These are phyloP conservation scores for Senna tora DNA, from an alignment of 306 rosid genomes.

Conservation along the genomic window DNA sequence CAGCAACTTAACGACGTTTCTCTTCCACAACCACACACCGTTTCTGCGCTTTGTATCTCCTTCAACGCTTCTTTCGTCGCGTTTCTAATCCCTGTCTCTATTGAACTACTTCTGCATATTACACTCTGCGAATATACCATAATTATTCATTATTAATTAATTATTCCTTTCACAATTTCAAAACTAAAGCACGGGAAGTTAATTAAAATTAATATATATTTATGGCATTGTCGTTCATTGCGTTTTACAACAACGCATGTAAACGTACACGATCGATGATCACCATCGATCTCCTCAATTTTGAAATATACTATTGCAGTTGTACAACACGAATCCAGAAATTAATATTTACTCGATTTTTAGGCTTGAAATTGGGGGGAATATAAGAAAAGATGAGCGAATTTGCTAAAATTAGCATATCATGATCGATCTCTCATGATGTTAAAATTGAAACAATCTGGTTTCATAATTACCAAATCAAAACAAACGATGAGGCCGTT, in stretches of 20 bases:
- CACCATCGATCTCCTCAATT: not conserved
- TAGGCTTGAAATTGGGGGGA: no score
- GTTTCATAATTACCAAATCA: not conserved
- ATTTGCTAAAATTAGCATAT: not conserved
- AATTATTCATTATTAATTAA: no score
- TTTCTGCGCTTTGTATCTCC: slow-evolving; percentile 43
- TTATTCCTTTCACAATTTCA: not conserved
- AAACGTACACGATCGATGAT: no score
- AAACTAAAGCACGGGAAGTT: not conserved
- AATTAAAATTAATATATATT: no score
- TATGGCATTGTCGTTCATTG: not conserved
- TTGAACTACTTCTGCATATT: slow-evolving; percentile 51
- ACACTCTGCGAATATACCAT: no score
- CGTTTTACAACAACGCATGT: not conserved
- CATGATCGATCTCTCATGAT: no score
- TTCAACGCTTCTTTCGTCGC: slow-evolving; percentile 53
- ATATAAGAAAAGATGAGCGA: not conserved
- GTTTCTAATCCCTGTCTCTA: slow-evolving; percentile 65
- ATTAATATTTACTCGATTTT: no score
- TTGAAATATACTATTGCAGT: not conserved
- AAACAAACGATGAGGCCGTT: no score
- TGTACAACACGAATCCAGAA: not conserved
- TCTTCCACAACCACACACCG: slow-evolving; percentile 62
- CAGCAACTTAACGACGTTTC: slow-evolving; percentile 44
- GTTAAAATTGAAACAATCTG: not conserved